Conservation (phyloP, 202 grass and related monocot genomes). For the Eragrostis tef region DNA sequence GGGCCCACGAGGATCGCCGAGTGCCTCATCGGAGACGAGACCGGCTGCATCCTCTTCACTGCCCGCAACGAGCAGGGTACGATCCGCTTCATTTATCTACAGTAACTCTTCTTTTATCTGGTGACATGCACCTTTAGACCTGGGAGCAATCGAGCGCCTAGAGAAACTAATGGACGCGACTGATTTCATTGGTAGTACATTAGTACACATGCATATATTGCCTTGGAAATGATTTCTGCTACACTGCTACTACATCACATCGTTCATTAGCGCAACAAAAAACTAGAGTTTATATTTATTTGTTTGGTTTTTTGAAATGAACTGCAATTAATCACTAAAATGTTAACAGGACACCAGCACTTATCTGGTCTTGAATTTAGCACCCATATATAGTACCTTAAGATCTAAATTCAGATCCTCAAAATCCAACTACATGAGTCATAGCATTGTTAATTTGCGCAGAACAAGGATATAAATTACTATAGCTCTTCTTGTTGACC, state of each 20-base stretch:
- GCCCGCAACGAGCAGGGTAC: constrained; percentile 85
- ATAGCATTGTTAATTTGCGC: background rate
- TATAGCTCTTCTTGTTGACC: too few species aligned
- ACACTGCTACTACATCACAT: background rate
- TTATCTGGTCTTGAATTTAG: background rate
- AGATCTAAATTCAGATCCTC: background rate
- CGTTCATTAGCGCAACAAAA: background rate
- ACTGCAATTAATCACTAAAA: background rate
- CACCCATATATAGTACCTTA: too few species aligned
- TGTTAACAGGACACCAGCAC: background rate
- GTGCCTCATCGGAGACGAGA: constrained; percentile 92
- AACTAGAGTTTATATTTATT: background rate
- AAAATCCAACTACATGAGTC: background rate
- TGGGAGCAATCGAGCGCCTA: background rate
- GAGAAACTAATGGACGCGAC: background rate
- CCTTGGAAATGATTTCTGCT: background rate
- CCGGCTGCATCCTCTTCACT: constrained; percentile 81
- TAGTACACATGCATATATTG: background rate
- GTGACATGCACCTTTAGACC: background rate
- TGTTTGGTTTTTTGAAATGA: too few species aligned
- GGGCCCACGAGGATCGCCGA: constrained; percentile 69
- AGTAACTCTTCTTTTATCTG: background rate
- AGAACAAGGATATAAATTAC: background rate
- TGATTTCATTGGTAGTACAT: background rate
- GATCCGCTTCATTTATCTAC: constrained; percentile 13